Evolutionary conservation across 1,284 basidiomycete genomes (phyloP).

Genomic region (Ganoderma lingzhi): DNA sequence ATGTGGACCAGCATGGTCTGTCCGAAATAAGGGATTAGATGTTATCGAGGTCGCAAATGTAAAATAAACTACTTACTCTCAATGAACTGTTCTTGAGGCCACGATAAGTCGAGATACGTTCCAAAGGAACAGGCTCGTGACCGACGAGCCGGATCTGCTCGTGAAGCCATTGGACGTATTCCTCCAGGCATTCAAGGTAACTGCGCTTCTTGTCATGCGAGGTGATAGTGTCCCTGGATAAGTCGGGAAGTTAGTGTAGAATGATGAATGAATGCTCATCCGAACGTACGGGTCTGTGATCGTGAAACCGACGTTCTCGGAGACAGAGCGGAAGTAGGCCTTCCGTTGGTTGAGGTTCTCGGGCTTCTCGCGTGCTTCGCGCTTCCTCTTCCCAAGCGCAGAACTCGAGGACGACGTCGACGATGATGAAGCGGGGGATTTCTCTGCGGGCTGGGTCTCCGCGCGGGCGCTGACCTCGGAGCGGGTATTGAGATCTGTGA

Average conservation of each 20-base stretch:
- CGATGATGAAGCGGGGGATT: background rate
- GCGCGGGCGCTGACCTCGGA: constrained; percentile 24
- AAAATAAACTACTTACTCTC: constrained; percentile 42
- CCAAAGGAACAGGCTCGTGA: constrained; percentile 55
- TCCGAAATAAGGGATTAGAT: constrained; percentile 34
- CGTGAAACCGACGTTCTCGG: constrained; percentile 62
- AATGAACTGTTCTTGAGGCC: constrained; percentile 67
- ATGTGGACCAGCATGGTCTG: constrained; percentile 70
- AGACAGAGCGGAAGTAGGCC: constrained; percentile 59
- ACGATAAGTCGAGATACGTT: constrained; percentile 61
- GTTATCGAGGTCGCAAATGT: background rate
- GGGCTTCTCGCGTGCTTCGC: constrained; percentile 20
- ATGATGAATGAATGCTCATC: background rate
- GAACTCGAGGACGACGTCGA: background rate
- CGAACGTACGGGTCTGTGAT: constrained; percentile 65
- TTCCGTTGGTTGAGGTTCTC: constrained; percentile 55
- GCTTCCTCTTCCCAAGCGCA: constrained; percentile 12
- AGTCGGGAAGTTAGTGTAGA: background rate
- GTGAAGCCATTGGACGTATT: constrained; percentile 71
- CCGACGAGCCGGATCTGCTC: constrained; percentile 63
- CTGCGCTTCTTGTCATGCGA: constrained; percentile 80
- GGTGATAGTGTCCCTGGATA: constrained; percentile 66
- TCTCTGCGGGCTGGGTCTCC: constrained; percentile 15
- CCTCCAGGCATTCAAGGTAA: constrained; percentile 75
- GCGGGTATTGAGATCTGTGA: constrained; percentile 50